Conservation (phyloP, 2,329 filamentous ascomycete genomes). For the Nemania sp. region DNA sequence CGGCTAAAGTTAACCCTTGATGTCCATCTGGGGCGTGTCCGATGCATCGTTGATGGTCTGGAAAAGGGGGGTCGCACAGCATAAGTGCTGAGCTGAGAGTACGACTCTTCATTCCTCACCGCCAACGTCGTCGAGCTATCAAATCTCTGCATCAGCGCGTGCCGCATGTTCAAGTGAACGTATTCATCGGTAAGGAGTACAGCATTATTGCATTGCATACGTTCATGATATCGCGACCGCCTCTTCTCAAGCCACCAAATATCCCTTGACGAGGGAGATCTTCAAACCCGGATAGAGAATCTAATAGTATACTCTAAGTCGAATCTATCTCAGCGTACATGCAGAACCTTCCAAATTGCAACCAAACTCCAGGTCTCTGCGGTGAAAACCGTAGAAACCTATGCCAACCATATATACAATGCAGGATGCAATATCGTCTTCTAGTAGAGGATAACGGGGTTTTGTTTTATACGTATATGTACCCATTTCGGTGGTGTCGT, state of each 20-base stretch:
- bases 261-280: background rate
- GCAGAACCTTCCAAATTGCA: constrained; percentile 10
- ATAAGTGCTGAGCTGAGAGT: constrained; percentile 31
- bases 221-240: constrained; percentile 13
- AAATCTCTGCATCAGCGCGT: background rate
- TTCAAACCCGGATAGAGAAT: background rate
- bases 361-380: constrained; percentile 22
- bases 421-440: constrained; percentile 18
- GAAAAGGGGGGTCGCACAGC: constrained; percentile 24
- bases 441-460: background rate
- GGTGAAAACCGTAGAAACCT: background rate
- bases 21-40: background rate
- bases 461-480: constrained; percentile 9
- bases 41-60: background rate
- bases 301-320: constrained; percentile 26
- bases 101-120: constrained; percentile 23
- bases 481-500: background rate
- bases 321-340: constrained; percentile 26
- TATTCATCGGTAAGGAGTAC: background rate
- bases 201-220: constrained; percentile 1
- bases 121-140: constrained; percentile 8
- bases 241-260: constrained; percentile 4
- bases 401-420: constrained; percentile 31
- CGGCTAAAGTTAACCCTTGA: background rate
- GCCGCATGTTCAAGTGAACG: constrained; percentile 1